Evolutionary conservation across 371 early-diverging fungal species (phyloP).

Genomic region (Catenaria anguillulae): DNA sequence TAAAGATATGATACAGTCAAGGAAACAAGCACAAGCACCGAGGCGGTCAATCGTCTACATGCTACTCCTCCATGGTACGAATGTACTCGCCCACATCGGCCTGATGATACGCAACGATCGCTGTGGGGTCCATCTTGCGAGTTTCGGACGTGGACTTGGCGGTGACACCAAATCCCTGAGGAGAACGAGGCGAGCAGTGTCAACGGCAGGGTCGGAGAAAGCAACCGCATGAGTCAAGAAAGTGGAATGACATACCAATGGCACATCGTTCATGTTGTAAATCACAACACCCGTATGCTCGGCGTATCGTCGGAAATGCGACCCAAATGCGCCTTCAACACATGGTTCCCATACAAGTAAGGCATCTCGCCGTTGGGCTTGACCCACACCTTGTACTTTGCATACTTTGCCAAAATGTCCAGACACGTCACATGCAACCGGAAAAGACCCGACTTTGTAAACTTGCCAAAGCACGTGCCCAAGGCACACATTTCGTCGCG

Average conservation of each 20-base stretch:
- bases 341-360: constrained; percentile 97
- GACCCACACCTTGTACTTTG: constrained; percentile 92
- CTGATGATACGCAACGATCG: constrained; percentile 92
- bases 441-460: constrained; percentile 96
- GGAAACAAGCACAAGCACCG: no score
- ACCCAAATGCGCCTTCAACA: constrained; percentile 94
- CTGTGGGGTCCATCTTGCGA: constrained; percentile 85
- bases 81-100: constrained; percentile 97
- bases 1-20: no score
- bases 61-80: constrained; percentile 10
- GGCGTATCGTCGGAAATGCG: constrained; percentile 91
- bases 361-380: constrained; percentile 99
- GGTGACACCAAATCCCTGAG: constrained; percentile 93
- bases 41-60: no score
- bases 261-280: constrained; percentile 83
- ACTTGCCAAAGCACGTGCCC: constrained; percentile 97
- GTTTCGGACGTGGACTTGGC: constrained; percentile 82
- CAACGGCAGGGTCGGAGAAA: neutral
- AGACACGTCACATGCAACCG: constrained; percentile 87
- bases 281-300: constrained; percentile 96
- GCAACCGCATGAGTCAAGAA: neutral
- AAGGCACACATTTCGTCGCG: constrained; percentile 77
- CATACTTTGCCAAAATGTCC: constrained; percentile 85
- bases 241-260: constrained; percentile 40
- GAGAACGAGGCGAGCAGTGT: no score